These are phyloP conservation scores for Reutealis trisperma DNA, from an alignment of 345 rosid species.

Conservation along the genomic window DNA sequence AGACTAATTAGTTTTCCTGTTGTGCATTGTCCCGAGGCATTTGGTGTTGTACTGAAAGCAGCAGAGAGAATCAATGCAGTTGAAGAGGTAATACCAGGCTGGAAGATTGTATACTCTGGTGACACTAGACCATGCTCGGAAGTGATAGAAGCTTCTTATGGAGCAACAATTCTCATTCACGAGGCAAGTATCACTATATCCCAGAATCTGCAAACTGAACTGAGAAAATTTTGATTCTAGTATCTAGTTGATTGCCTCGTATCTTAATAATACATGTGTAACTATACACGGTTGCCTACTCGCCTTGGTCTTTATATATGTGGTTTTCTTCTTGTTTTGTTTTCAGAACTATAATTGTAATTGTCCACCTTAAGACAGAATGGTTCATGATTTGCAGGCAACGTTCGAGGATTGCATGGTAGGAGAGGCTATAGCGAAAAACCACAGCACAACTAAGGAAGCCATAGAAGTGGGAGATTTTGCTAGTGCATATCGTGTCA, in stretches of 20 bases:
- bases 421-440: constrained; percentile 85
- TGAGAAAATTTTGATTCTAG: neutral
- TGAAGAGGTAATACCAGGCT: constrained; percentile 77
- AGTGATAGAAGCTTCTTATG: constrained; percentile 63
- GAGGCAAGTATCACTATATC: constrained; percentile 50
- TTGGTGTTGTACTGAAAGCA: constrained; percentile 70
- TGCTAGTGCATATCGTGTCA: constrained; percentile 62
- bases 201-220: neutral
- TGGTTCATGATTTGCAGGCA: constrained; percentile 48
- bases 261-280: no score
- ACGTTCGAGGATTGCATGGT: constrained; percentile 86
- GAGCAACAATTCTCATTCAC: constrained; percentile 85
- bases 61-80: constrained; percentile 59
- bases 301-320: no score
- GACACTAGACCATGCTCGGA: constrained; percentile 94
- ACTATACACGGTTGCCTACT: no score
- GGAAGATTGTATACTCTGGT: constrained; percentile 95
- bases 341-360: neutral
- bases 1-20: constrained; percentile 83
- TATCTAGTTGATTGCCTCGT: no score
- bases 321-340: no score
- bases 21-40: constrained; percentile 91
- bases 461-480: constrained; percentile 73
- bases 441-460: constrained; percentile 97
- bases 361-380: neutral